Evolutionary conservation across 306 rosid genomes (phyloP), one percentile per base, ranked within the genome.

Genomic region (Lotus japonicus): DNA sequence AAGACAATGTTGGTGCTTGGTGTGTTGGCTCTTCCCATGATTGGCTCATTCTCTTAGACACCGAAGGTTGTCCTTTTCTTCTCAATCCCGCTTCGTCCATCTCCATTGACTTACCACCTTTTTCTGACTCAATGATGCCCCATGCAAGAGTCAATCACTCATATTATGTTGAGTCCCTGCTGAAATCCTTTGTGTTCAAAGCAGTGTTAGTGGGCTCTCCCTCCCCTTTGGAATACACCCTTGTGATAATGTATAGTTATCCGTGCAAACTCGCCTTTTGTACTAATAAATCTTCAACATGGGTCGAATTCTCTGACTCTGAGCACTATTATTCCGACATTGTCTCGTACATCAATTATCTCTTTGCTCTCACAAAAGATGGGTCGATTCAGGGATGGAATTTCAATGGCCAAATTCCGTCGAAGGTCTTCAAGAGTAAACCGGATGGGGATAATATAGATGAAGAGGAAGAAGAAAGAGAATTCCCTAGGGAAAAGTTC

Each of bases 1-100:
- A 28, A 10, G 35, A 5, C 19, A 19, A 15, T 1, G 12, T 5
- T 7, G 64, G 10, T 21, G 9, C 77, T 0, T 62, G 70, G 56
- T 72, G 70, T 16, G 21, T 72, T 10, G 77, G 70, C 3, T 72
- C 70, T 62, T 72, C 77, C n/a, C 10, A 23, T 17, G 61, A 23
- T 14, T 72, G 41, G 35, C 33, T 62, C 3, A 7, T 51, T 8
- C 14, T 51, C 23, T 44, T 72, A 12, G 48, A 62, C 33, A 23
- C 7, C 2, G 15, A 50, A 1, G 77, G 62, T 21, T 11, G 0
- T 11, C 77, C 71, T 28, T 1, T 52, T 23, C 70, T 72, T 42
- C 46, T 62, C 11, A 39, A 72, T 2, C 77, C 55, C 0, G 14
- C 14, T 15, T 50, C 70, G 3, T 1, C 52, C 0, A 9, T 36